Evolutionary conservation across 176 grass and related monocot species (phyloP).

Genomic region (Rhipidocladum racemiflorum): DNA sequence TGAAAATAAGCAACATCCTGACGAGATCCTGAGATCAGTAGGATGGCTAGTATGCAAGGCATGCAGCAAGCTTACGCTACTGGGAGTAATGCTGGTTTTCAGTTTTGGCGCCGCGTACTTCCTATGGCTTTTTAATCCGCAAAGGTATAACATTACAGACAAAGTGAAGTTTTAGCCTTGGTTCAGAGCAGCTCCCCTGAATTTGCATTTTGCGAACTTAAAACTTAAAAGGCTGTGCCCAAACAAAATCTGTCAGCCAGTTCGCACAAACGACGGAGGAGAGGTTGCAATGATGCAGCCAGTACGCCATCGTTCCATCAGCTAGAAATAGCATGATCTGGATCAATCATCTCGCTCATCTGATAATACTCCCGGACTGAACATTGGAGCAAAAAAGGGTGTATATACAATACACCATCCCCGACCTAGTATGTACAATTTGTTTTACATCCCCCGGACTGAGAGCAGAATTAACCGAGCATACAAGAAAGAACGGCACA

Average conservation of each 20-base stretch:
- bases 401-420: constrained; percentile 40
- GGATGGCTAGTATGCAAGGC: neutral
- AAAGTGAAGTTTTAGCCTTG: neutral
- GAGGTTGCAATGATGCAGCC: neutral
- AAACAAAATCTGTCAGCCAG: neutral
- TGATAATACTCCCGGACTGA: constrained; percentile 2
- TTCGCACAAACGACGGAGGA: neutral
- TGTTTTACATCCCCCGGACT: constrained; percentile 7
- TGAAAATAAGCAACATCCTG: constrained; percentile 29
- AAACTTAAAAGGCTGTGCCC: neutral
- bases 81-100: constrained; percentile 20
- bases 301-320: constrained; percentile 1
- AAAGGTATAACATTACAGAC: neutral
- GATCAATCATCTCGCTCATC: neutral
- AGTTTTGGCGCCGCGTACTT: constrained; percentile 2
- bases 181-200: neutral
- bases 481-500: constrained; percentile 12
- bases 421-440: constrained; percentile 44
- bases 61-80: constrained; percentile 7
- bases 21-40: neutral
- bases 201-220: neutral
- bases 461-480: neutral
- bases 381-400: neutral
- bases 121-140: neutral
- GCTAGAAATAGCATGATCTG: neutral